Base-by-base conservation (phyloP, 257 asterid species). In the Petrea volubilis region DNA sequence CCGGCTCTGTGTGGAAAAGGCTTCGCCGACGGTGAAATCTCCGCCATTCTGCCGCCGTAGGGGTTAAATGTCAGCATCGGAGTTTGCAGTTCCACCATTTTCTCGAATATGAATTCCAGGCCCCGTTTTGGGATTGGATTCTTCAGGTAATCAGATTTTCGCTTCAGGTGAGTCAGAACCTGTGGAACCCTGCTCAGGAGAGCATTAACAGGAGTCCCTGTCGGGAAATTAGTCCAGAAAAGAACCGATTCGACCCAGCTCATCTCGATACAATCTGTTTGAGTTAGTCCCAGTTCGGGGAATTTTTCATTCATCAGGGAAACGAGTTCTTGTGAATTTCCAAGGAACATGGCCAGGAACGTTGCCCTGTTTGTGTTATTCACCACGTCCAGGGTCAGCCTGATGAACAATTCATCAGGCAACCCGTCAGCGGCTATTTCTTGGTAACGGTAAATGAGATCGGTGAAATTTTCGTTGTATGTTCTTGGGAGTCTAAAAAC, bases 121-220 rank as follows among this genome's bases (percentile, higher is more conserved):
- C 80, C 90, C 15, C 68, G 64, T 47, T 74, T 73, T 13, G 90
- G 78, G 15, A 88, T 78, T 0, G 86, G 86, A 0, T 60, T 74
- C 23, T 84, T 79, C 18, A 88, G 9, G 70, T 84, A 88, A 51
- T 88, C 92, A 3, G 96, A 88, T 79, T 86, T 88, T n/a, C 87
- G 69, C 46, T 88, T 88, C 49, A 82, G 63, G 64, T 73, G 14
- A 0, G 51, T 28, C 2, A 77, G 51, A 1, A 0, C 10, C 15
- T 77, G 84, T 0, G 88, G 86, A 24, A 29, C 77, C 43, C 92
- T 67, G 10, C 73, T 73, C 0, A 84, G 87, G 21, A 88, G 90
- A n/a, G 40, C 79, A 7, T 55, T 43, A 0, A 67, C 71, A 0
- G 84, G 80, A 3, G 90, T 84, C 21, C 84, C 85, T 0, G 52